These are phyloP conservation scores for Pleurozium schreberi DNA, from an alignment of 225 moss, liverwort and hornwort species.

Conservation along the genomic window DNA sequence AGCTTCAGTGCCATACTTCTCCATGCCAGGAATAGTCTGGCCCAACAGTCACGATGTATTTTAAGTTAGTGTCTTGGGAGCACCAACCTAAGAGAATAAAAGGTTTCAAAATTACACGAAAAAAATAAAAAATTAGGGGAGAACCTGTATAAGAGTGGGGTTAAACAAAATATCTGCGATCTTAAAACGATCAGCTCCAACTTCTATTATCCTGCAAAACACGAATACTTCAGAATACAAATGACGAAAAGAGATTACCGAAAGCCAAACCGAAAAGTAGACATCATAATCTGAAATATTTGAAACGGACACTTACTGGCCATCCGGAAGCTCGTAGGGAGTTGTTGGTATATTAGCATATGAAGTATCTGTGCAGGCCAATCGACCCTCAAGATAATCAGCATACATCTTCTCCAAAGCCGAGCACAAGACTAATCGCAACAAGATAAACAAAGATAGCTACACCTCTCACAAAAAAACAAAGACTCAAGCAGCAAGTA, in stretches of 20 bases:
- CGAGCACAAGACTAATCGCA: not conserved
- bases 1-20: slow-evolving; percentile 52
- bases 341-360: slow-evolving; percentile 91
- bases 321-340: slow-evolving; percentile 90
- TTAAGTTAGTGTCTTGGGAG: not conserved
- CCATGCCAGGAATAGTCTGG: slow-evolving; percentile 87
- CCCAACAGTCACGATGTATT: not conserved
- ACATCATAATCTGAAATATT: not conserved
- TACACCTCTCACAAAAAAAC: not conserved
- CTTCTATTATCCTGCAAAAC: slow-evolving; percentile 81
- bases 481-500: not conserved
- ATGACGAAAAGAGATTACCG: no score
- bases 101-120: no score
- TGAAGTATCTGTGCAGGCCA: slow-evolving; percentile 46
- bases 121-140: no score
- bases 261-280: not conserved
- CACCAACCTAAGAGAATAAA: no score
- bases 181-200: slow-evolving; percentile 91
- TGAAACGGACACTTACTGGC: slow-evolving; percentile 50
- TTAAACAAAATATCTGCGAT: slow-evolving; percentile 88
- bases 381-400: not conserved
- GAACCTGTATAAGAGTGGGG: slow-evolving; percentile 71
- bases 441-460: not conserved
- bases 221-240: no score
- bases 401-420: no score